Evolutionary conservation across 78 protist genomes (phyloP).

Genomic region (Anaeramoeba flamelloides): DNA sequence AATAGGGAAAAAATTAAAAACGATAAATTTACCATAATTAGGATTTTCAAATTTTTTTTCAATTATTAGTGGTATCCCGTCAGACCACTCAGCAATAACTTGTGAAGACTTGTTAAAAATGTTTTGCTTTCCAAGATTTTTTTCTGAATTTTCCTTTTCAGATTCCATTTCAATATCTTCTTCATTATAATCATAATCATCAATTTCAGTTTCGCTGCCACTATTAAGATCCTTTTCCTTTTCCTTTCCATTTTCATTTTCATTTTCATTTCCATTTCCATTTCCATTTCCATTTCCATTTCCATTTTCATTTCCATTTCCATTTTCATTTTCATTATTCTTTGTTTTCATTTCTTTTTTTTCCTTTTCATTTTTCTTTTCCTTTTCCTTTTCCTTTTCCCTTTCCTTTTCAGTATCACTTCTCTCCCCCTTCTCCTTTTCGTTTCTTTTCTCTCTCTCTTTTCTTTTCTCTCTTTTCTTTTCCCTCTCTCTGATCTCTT

Average conservation of each 20-base stretch:
- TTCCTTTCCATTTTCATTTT: not conserved
- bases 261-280: no score
- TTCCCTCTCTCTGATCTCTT: not conserved
- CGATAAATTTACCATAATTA: no score
- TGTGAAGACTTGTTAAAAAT: no score
- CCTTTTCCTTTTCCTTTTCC: not conserved
- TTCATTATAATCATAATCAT: not conserved
- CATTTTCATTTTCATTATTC: not conserved
- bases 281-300: not conserved
- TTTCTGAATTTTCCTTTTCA: not conserved
- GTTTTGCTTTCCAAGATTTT: no score
- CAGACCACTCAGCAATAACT: no score
- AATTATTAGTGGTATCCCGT: no score
- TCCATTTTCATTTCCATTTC: not conserved
- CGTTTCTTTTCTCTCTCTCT: not conserved
- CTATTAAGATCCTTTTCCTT: not conserved
- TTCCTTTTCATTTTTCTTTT: constrained; percentile 2
- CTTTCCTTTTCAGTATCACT: not conserved
- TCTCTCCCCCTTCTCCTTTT: not conserved
- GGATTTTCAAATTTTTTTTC: no score
- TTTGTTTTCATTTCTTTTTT: not conserved
- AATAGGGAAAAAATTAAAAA: no score
- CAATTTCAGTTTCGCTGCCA: constrained; percentile 5
- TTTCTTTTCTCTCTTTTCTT: not conserved
- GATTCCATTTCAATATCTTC: not conserved